Conservation (phyloP, 176 grass and related monocot genomes). For the Eleusine indica region DNA sequence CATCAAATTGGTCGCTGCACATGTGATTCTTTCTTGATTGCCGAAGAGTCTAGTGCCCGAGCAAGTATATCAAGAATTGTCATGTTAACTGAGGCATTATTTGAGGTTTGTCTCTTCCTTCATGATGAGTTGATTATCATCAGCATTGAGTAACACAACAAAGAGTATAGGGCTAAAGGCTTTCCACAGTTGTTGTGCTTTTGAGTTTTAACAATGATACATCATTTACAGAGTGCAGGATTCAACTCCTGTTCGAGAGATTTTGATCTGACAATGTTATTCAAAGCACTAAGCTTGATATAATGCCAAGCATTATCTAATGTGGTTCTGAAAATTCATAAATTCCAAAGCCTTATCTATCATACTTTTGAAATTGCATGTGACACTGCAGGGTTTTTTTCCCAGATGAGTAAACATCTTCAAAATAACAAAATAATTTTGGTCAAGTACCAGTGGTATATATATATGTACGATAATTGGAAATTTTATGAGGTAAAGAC, state of each 20-base stretch:
- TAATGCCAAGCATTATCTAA: background rate
- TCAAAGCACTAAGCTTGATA: background rate
- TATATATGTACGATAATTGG: background rate
- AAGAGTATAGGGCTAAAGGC: background rate
- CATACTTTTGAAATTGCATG: background rate
- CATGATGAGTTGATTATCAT: constrained; percentile 22
- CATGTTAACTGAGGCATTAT: constrained; percentile 94
- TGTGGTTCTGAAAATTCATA: constrained; percentile 23
- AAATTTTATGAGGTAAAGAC: constrained; percentile 22
- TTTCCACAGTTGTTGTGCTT: background rate
- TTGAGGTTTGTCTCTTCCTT: constrained; percentile 72
- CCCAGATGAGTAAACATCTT: background rate
- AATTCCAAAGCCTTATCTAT: background rate
- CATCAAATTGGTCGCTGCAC: constrained; percentile 87
- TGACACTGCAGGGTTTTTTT: background rate
- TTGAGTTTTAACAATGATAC: background rate
- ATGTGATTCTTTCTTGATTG: constrained; percentile 74
- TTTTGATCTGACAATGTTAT: background rate
- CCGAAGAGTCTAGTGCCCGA: constrained; percentile 76
- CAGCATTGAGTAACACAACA: constrained; percentile 16
- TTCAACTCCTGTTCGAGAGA: constrained; percentile 14
- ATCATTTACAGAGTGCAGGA: background rate
- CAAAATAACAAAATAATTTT: background rate
- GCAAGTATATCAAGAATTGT: constrained; percentile 96
- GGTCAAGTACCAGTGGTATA: background rate